Conservation (phyloP, 768 basidiomycete species). For the Suillus ampliporus region DNA sequence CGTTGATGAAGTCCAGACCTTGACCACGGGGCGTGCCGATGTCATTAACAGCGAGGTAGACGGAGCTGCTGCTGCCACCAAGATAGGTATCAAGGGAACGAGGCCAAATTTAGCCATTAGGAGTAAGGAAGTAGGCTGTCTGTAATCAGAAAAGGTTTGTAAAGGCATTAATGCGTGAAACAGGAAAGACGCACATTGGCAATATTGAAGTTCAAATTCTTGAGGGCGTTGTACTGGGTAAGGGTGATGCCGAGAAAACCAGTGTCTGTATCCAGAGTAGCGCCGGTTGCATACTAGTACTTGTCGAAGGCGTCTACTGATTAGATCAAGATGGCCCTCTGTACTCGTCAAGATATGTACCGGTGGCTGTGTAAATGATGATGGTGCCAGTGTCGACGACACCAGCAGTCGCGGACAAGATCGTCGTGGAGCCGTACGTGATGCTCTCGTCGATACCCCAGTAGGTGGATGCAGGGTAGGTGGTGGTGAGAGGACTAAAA, state of each 20-base stretch:
- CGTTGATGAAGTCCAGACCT: slow-evolving; percentile 63
- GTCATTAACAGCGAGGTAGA: slow-evolving; percentile 46
- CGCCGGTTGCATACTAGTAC: slow-evolving; percentile 25
- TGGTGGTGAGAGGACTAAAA: slow-evolving; percentile 50
- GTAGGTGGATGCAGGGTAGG: slow-evolving; percentile 51
- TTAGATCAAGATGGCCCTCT: slow-evolving; percentile 1
- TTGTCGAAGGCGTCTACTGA: slow-evolving; percentile 29
- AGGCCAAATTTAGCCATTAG: slow-evolving; percentile 52
- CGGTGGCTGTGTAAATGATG: slow-evolving; percentile 53
- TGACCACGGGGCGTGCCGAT: slow-evolving; percentile 46
- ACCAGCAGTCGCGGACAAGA: slow-evolving; percentile 53
- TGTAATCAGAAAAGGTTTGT: slow-evolving; percentile 8
- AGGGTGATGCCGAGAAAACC: slow-evolving; percentile 19
- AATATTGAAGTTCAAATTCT: slow-evolving; percentile 17
- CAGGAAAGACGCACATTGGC: background rate
- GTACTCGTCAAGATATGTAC: slow-evolving; percentile 24
- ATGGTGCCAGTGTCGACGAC: slow-evolving; percentile 69
- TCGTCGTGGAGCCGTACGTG: slow-evolving; percentile 52
- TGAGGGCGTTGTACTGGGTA: slow-evolving; percentile 10
- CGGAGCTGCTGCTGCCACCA: slow-evolving; percentile 40
- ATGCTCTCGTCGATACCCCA: slow-evolving; percentile 69
- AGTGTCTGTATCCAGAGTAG: slow-evolving; percentile 18
- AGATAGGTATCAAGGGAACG: slow-evolving; percentile 49
- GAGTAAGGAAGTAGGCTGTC: slow-evolving; percentile 44
- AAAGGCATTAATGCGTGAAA: background rate